Evolutionary conservation across 2,329 filamentous ascomycete genomes (phyloP).

Genomic region (Talaromyces sp.): DNA sequence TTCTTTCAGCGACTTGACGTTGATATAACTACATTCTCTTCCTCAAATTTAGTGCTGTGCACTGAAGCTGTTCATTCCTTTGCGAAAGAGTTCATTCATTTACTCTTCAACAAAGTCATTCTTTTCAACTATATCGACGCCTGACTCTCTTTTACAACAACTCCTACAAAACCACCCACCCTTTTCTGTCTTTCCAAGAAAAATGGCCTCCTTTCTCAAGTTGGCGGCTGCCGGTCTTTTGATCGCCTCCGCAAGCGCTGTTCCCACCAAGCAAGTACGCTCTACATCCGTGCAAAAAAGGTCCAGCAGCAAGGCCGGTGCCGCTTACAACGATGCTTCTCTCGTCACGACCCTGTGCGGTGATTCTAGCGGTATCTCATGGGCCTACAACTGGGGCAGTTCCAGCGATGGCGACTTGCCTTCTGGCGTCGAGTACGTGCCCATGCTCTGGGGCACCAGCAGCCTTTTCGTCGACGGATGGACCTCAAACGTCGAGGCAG

Average conservation of each 20-base stretch:
- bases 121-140: background rate
- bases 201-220: constrained; percentile 8
- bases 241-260: background rate
- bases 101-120: constrained; percentile 11
- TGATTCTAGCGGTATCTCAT: constrained; percentile 34
- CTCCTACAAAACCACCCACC: background rate
- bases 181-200: background rate
- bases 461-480: constrained; percentile 35
- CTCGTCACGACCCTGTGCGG: constrained; percentile 34
- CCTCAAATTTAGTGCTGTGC: constrained; percentile 3
- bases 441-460: constrained; percentile 44
- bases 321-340: constrained; percentile 39
- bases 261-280: background rate
- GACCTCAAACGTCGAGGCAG: constrained; percentile 33
- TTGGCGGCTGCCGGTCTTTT: constrained; percentile 3
- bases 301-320: constrained; percentile 19
- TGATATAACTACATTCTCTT: constrained; percentile 9
- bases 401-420: constrained; percentile 30
- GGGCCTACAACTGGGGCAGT: constrained; percentile 48
- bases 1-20: constrained; percentile 6
- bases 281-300: constrained; percentile 25
- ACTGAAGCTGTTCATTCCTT: constrained; percentile 6
- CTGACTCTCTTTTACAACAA: background rate
- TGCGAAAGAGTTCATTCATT: constrained; percentile 3
- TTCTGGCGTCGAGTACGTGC: constrained; percentile 40